Evolutionary conservation across 441 rosid genomes (phyloP), one percentile per base, ranked within the genome.

Genomic region (Euphorbia schlechtendalii): DNA sequence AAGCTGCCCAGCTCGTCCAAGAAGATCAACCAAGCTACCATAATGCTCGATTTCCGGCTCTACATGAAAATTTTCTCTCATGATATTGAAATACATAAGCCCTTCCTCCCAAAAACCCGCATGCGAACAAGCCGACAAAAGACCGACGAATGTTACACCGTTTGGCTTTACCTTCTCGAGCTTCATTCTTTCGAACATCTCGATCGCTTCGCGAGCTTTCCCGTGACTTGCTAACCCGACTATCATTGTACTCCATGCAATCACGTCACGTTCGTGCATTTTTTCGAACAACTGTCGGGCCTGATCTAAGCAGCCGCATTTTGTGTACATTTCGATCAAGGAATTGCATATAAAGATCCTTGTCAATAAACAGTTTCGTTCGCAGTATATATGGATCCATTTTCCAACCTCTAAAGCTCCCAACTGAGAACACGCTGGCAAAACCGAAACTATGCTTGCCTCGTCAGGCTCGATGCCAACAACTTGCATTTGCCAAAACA

Each of bases 161-260:
- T 73, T 85, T 3, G 88, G 88, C 30, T 73, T 72, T 32, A 83
- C 74, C 24, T 63, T 68, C 5, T 66, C 69, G 56, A 64, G 70
- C 76, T 54, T 83, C 92, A 84, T 79, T 66, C 71, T 73, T 30
- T 48, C 66, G 67, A 86, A 86, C 56, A 77, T 63, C 36, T 71
- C 54, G 0, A 76, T 70, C 3, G 84, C 87, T 62, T 69, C 48
- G 0, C 1, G 13, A 64, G 82, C 89, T 25, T 77, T 69, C n/a
- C 89, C 92, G 8, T 86, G 84, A 59, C 75, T 64, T 0, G 86
- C 89, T 53, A 81, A 70, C 66, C 86, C 89, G 30, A 79, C 76
- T 60, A 86, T 84, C 79, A 86, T 82, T 5, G 87, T 76, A 43
- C 87, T 86, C 87, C 86, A 86, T 1, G 92, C 82, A 63, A 86